Percentiles rank a stretch among this genome's conserved stretches.
These are phyloP conservation scores for Capronia coronata DNA, from an alignment of 2,329 filamentous ascomycete species.

Conservation along the genomic window DNA sequence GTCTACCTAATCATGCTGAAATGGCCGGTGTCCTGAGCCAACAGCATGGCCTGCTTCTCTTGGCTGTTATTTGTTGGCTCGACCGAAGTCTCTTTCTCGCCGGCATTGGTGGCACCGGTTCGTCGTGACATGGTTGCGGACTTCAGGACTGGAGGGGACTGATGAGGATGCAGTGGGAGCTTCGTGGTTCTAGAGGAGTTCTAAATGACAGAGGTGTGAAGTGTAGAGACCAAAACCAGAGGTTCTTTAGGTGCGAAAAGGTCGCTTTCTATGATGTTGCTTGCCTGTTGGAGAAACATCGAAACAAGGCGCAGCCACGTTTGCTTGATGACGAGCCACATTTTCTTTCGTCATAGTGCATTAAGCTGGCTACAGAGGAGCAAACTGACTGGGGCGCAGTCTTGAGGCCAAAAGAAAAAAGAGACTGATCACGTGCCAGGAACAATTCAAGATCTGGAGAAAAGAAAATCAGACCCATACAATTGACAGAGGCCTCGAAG, in stretches of 20 bases:
- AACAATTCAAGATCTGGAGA: not conserved
- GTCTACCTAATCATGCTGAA: slow-evolving; percentile 46
- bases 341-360: slow-evolving; percentile 19
- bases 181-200: not conserved
- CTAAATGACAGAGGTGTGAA: too few relatives aligned
- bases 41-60: slow-evolving; percentile 46
- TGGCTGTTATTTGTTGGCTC: slow-evolving; percentile 34
- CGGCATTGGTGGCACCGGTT: slow-evolving; percentile 19
- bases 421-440: slow-evolving; percentile 1
- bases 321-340: slow-evolving; percentile 1
- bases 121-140: slow-evolving; percentile 27
- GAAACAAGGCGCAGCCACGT: slow-evolving; percentile 14
- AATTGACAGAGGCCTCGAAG: too few relatives aligned
- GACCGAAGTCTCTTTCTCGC: slow-evolving; percentile 15
- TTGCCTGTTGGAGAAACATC: slow-evolving; percentile 7
- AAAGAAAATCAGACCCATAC: not conserved
- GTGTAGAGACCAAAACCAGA: too few relatives aligned
- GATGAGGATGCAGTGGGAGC: not conserved
- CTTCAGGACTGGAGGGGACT: not conserved
- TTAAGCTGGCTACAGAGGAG: too few relatives aligned
- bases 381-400: too few relatives aligned
- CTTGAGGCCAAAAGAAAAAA: too few relatives aligned
- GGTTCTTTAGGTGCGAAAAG: not conserved
- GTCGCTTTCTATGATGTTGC: slow-evolving; percentile 1
- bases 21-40: slow-evolving; percentile 44